These are phyloP conservation scores for Glarea lozoyensis DNA, from an alignment of 495 filamentous ascomycete species.

Conservation along the genomic window DNA sequence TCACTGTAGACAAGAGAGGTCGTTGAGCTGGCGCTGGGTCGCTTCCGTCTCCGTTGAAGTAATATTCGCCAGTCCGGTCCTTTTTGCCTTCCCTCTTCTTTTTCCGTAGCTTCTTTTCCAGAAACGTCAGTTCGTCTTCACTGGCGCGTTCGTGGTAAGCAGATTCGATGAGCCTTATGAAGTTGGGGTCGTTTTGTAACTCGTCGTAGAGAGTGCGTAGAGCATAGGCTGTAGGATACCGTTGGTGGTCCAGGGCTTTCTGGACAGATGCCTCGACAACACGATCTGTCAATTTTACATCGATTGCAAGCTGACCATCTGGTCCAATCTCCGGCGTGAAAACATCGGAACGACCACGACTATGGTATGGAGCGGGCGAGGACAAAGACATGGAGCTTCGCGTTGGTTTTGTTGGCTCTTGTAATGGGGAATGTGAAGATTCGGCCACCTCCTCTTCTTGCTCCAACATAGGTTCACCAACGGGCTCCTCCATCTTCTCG, in stretches of 20 bases:
- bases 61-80: constrained; percentile 36
- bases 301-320: constrained; percentile 3
- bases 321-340: background rate
- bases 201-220: constrained; percentile 45
- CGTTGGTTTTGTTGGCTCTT: background rate
- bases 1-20: constrained; percentile 1
- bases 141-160: constrained; percentile 38
- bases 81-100: constrained; percentile 41
- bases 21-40: constrained; percentile 16
- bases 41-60: constrained; percentile 30
- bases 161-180: constrained; percentile 31
- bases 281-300: constrained; percentile 22
- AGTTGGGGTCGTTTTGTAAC: constrained; percentile 24
- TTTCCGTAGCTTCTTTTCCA: constrained; percentile 28
- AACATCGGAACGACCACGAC: background rate
- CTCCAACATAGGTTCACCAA: too few species aligned
- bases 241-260: constrained; percentile 35
- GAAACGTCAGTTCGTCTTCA: constrained; percentile 31
- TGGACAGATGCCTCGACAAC: constrained; percentile 37
- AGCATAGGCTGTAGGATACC: constrained; percentile 47
- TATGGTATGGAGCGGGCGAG: background rate
- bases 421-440: background rate
- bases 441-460: background rate
- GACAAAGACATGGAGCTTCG: background rate
- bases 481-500: too few species aligned